Percentiles rank a stretch among this genome's conserved stretches.
phyloP scores from a whole-genome alignment of 2,329 filamentous ascomycete species.

The Colletotrichum liriopes region DNA sequence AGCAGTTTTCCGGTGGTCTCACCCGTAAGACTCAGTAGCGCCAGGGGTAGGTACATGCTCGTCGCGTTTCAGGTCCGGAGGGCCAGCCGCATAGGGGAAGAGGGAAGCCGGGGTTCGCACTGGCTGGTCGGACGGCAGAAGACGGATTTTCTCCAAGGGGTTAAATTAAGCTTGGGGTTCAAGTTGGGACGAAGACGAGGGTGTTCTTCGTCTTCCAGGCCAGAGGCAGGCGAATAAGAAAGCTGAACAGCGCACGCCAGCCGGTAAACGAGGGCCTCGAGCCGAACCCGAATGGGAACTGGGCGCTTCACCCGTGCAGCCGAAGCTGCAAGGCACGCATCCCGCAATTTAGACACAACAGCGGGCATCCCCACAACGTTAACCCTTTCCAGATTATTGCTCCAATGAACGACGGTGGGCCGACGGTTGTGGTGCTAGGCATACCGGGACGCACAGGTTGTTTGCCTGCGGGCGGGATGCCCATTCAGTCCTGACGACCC shows the following conservation, averaged over 20 bases:
- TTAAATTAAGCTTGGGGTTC: conserved; percentile 36
- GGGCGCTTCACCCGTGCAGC: conserved; percentile 15
- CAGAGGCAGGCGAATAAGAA: conserved; percentile 1
- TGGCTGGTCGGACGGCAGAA: conserved; percentile 20
- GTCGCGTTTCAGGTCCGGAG: conserved; percentile 40
- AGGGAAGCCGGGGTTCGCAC: conserved; percentile 4
- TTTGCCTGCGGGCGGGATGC: not conserved
- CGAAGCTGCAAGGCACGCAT: conserved; percentile 38
- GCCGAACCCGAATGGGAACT: not conserved
- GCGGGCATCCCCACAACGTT: conserved; percentile 30
- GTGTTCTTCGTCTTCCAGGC: not conserved
- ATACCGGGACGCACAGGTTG: not conserved
- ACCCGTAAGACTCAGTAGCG: conserved; percentile 32
- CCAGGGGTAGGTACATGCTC: conserved; percentile 35
- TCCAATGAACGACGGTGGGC: conserved; percentile 25
- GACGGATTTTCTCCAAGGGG: conserved; percentile 18
- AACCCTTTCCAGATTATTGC: conserved; percentile 38
- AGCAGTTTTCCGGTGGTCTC: conserved; percentile 4
- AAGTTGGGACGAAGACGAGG: conserved; percentile 18
- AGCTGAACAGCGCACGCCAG: not conserved
- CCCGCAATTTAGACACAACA: conserved; percentile 42
- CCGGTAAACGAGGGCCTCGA: not conserved
- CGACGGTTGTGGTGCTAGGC: not conserved
- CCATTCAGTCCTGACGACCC: not conserved
- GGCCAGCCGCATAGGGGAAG: conserved; percentile 9